These are phyloP conservation scores for Camellia granthamiana DNA, from an alignment of 148 eudicot species.

Conservation along the genomic window DNA sequence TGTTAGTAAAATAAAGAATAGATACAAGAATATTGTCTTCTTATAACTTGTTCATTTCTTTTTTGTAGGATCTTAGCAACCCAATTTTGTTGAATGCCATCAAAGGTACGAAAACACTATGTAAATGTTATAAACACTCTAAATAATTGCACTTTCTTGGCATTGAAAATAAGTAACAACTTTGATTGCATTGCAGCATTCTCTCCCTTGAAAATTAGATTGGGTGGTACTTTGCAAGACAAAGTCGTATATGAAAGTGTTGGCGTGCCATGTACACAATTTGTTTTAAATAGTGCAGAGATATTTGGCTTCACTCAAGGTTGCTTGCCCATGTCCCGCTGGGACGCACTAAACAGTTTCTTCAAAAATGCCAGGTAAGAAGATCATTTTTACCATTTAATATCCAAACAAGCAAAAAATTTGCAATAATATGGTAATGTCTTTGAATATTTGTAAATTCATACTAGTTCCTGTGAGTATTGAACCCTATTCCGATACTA, in stretches of 20 bases:
- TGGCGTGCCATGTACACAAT: conserved; percentile 43
- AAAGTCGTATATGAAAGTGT: conserved; percentile 45
- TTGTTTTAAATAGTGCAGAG: conserved; percentile 23
- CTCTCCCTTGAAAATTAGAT: conserved; percentile 64
- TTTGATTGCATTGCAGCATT: conserved; percentile 44
- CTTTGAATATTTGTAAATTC: background rate
- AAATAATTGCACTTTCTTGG: background rate
- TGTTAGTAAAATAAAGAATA: too few relatives aligned
- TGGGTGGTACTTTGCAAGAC: conserved; percentile 79
- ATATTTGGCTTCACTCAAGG: conserved; percentile 55
- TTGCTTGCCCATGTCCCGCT: conserved; percentile 60
- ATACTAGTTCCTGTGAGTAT: background rate
- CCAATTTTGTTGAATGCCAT: conserved; percentile 47
- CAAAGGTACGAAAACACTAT: conserved; percentile 36
- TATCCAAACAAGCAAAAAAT: background rate
- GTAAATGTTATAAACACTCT: background rate
- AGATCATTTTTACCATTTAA: background rate
- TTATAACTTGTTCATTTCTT: background rate
- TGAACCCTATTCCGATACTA: background rate
- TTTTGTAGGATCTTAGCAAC: conserved; percentile 51
- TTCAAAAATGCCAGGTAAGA: conserved; percentile 54
- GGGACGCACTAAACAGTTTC: conserved; percentile 68
- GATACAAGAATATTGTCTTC: background rate
- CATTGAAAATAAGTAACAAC: background rate
- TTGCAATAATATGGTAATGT: background rate